Base-by-base conservation (phyloP, 805 yeast species). In the Monosporozyma servazzii region DNA sequence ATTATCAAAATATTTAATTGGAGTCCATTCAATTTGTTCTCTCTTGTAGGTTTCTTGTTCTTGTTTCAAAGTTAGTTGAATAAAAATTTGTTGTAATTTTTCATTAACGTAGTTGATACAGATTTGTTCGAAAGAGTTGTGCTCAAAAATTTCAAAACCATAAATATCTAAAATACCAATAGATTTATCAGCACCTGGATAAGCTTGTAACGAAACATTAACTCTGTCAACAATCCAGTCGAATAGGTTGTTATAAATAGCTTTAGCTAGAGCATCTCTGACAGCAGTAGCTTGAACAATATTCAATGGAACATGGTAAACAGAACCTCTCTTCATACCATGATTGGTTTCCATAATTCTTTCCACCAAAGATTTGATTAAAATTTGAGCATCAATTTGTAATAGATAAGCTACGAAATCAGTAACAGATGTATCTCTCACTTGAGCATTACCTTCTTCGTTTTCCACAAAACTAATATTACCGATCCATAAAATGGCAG, bases 1-100 rank as follows among this genome's bases (percentile, higher is more conserved):
- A 71, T 93, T 93, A 71, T 93, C 93, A 74, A 93, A 93, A 69
- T 89, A 93, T 56, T 93, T 86, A 63, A 93, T 93, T 21, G 98
- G 98, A 11, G 96, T 88, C 99, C 99, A 93, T 67, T 88, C 79
- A 67, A 93, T 93, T 70, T 88, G 86, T 69, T 93, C 99, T 59
- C 86, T 84, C 36, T 88, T 93, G 63, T 93, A 93, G 66, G 93
- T 98, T 57, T 93, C 99, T 73, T 93, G 99, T 71, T 93, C 99
- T 0, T 97, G 86, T 71, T 93, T 93, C 63, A 93, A 77, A 2
- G 99, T 93, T 63, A 93, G 77, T 68, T 93, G 96, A 66, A 93
- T 93, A 63, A 93, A 93, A 65, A 91, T 93, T 68, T 91, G 99
- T 72, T 90, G 97, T 59, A 91, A 76, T 70, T 91, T 91, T 69